Percentiles rank a stretch among this genome's conserved stretches.
Evolutionary conservation across 2,329 filamentous ascomycete species (phyloP).

Genomic region (Colletotrichum sidae): DNA sequence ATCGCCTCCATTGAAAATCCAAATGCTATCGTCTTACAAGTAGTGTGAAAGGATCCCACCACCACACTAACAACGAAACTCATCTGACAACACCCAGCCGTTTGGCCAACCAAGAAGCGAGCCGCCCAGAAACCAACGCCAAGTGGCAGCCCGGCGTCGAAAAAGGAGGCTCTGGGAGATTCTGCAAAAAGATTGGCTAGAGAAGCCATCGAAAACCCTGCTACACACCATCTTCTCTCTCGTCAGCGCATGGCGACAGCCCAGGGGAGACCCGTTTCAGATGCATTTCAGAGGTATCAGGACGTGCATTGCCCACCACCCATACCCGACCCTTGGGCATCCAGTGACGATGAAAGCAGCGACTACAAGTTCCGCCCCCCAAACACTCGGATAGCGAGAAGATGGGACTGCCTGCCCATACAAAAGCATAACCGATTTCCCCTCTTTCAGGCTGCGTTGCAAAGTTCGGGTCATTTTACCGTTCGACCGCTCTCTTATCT

Average conservation of each 20-base stretch:
- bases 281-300: constrained; percentile 47
- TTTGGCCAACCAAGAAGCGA: constrained; percentile 3
- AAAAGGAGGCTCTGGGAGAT: constrained; percentile 29
- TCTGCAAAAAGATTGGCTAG: constrained; percentile 37
- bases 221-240: constrained; percentile 34
- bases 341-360: constrained; percentile 33
- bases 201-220: constrained; percentile 18
- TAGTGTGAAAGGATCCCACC: constrained; percentile 20
- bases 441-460: constrained; percentile 35
- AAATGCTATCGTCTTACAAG: neutral
- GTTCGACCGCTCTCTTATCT: constrained; percentile 20
- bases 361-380: constrained; percentile 35
- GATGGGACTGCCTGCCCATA: constrained; percentile 35
- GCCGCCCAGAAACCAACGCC: constrained; percentile 7
- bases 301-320: constrained; percentile 34
- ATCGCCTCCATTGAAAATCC: neutral
- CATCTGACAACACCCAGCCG: constrained; percentile 4
- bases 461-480: constrained; percentile 32
- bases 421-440: constrained; percentile 35
- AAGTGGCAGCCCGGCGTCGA: constrained; percentile 18
- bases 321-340: constrained; percentile 22
- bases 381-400: constrained; percentile 30
- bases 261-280: constrained; percentile 50
- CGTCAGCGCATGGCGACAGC: constrained; percentile 41
- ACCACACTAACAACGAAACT: constrained; percentile 4